Base-by-base conservation (phyloP, 2,329 filamentous ascomycete species). In the Aspergillus fumigatus region DNA sequence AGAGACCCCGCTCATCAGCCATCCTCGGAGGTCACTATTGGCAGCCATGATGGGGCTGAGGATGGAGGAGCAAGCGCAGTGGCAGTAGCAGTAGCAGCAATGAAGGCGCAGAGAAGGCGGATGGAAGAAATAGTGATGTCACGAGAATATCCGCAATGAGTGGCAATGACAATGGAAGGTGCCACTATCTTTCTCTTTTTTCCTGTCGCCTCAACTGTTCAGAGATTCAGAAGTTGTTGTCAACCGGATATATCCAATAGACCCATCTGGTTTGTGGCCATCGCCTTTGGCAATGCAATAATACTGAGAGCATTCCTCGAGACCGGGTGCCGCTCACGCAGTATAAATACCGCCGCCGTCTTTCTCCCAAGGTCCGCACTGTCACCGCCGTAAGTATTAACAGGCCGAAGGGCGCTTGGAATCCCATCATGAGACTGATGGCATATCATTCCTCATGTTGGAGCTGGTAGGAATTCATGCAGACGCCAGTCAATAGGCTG, bases 11-110 rank as follows among this genome's bases (percentile, higher is more conserved):
- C 84, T 82, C 89, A 97, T 90, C 65, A 97, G 88, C 93, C 93
- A 97, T 67, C 94, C 93, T 62, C 92, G 85, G 61, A 88, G 88
- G 78, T 97, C 93, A 78, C 93, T 94, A 71, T 86, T 82, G 62
- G 88, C 69, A 55, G 67, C 73, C 80, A 82, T 78, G 56, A 55
- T 66, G 48, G 48, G 51, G 60, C 50, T 50, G 52, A 55, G 54
- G 51, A 55, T 52, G 17, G 38, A 23, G 35, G 35, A 48, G 52
- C 25, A 26, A 49, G 48, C 49, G 49, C n/a, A 56, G 38, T 49
- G 50, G 45, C 40, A 54, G 40, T 51, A 29, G 17, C 47, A 45
- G 23, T 38, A 40, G 23, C 14, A 32, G 32, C 7, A 14, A 1
- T 38, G 51, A 26, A 27, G 21, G 47, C 45, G 45, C 47, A 57